phyloP scores from a whole-genome alignment of 495 filamentous ascomycete species.

The Aspergillus affinis region DNA sequence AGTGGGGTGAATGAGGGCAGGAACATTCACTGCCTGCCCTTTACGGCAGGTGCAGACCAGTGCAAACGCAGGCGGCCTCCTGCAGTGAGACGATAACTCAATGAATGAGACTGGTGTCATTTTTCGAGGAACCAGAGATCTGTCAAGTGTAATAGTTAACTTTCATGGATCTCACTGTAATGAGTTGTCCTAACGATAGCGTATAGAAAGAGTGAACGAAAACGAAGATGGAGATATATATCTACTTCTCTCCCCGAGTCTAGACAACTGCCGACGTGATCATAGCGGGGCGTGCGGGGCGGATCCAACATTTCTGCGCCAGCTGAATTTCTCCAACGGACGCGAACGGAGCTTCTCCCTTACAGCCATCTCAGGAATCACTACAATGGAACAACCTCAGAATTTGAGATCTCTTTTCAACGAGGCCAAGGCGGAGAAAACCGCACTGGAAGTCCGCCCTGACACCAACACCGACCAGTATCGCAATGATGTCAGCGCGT shows the following conservation, averaged over 20 bases:
- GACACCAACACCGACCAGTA: conserved; percentile 60
- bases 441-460: conserved; percentile 44
- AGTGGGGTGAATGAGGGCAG: too few species aligned
- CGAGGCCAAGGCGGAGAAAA: conserved; percentile 56
- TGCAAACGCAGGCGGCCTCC: neutral
- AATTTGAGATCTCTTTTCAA: conserved; percentile 58
- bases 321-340: conserved; percentile 17
- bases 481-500: conserved; percentile 62
- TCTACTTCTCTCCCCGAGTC: neutral
- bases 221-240: neutral
- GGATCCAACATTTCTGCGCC: conserved; percentile 10
- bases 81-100: neutral
- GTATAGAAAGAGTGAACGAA: too few species aligned
- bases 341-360: conserved; percentile 17
- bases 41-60: too few species aligned
- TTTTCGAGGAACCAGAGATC: too few species aligned
- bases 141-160: too few species aligned
- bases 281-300: conserved; percentile 14
- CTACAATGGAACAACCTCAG: conserved; percentile 48
- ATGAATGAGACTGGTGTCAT: too few species aligned
- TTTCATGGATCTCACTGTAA: too few species aligned
- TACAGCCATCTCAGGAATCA: conserved; percentile 6
- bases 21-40: neutral
- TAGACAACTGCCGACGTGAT: neutral
- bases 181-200: too few species aligned